Evolutionary conservation across 257 asterid genomes (phyloP).

Genomic region (Fraxinus excelsior): DNA sequence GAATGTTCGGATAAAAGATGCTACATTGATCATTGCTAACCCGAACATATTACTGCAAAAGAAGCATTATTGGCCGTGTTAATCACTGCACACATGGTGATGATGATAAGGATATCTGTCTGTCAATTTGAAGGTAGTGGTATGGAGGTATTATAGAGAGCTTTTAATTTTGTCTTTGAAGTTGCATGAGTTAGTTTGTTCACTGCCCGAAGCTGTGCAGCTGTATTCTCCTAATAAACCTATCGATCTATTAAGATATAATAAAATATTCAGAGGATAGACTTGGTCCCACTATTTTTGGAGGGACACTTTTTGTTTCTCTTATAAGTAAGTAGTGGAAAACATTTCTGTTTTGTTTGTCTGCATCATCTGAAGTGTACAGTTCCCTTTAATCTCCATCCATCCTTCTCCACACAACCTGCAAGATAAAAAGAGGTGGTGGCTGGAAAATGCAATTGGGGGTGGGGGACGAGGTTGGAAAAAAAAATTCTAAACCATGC

Average conservation of each 20-base stretch:
- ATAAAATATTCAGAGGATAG: slow-evolving; percentile 14
- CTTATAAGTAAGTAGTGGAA: slow-evolving; percentile 1
- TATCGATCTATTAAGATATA: background rate
- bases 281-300: background rate
- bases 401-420: too few species aligned
- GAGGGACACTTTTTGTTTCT: background rate
- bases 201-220: background rate
- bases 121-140: slow-evolving; percentile 13
- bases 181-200: slow-evolving; percentile 5
- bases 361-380: too few species aligned
- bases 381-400: too few species aligned
- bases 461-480: too few species aligned
- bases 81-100: background rate
- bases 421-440: too few species aligned
- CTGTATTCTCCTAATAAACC: slow-evolving; percentile 6
- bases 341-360: background rate
- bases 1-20: slow-evolving; percentile 1
- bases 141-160: slow-evolving; percentile 6
- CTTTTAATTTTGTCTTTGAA: slow-evolving; percentile 8
- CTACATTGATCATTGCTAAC: background rate
- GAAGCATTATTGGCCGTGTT: slow-evolving; percentile 10
- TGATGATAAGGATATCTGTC: slow-evolving; percentile 10
- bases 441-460: too few species aligned
- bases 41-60: background rate
- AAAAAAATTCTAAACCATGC: too few species aligned